Evolutionary conservation across 805 yeast species (phyloP).

Genomic region (Yarrowia sp.): DNA sequence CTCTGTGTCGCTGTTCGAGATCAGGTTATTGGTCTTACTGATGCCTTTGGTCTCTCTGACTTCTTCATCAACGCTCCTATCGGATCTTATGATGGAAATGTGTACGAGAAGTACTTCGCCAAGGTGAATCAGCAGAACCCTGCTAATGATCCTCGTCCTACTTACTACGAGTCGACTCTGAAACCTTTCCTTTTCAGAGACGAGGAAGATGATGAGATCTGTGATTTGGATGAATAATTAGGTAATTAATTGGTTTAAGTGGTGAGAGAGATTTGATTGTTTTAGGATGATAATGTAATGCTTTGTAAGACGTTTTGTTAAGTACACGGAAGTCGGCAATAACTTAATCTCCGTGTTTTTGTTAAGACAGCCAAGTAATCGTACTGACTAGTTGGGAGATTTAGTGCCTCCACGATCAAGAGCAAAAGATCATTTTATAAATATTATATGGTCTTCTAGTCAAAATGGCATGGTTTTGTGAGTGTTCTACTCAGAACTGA

Average conservation of each 20-base stretch:
- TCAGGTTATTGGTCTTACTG: conserved; percentile 76
- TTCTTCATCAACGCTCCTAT: conserved; percentile 78
- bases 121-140: conserved; percentile 62
- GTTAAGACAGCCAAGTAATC: no score
- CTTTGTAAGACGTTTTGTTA: neutral
- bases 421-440: no score
- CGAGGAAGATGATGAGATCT: conserved; percentile 44
- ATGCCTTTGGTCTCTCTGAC: conserved; percentile 79
- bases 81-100: conserved; percentile 81
- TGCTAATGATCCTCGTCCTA: conserved; percentile 59
- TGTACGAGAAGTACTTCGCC: conserved; percentile 76
- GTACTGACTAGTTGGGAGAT: no score
- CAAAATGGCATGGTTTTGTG: no score
- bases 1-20: conserved; percentile 62
- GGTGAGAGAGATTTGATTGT: neutral
- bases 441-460: no score
- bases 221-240: conserved; percentile 6
- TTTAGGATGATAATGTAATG: no score
- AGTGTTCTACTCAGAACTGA: no score
- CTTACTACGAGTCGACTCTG: conserved; percentile 55
- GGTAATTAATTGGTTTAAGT: neutral
- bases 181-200: conserved; percentile 50
- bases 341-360: no score
- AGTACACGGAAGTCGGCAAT: no score
- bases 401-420: no score